Base-by-base conservation (phyloP, 805 yeast species). In the Starmerella vitae region DNA sequence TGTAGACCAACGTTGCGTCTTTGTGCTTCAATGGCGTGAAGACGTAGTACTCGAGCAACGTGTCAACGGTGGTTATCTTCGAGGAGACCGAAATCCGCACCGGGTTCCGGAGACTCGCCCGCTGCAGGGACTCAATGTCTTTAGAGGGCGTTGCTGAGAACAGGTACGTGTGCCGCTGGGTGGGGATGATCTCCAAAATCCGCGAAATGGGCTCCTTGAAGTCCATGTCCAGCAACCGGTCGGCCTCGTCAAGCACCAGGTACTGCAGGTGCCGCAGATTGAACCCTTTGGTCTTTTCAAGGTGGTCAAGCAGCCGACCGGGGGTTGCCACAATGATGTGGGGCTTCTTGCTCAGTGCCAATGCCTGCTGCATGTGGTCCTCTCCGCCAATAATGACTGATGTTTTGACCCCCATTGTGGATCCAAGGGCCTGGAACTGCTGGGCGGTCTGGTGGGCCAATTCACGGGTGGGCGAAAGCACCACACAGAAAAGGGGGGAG, bases 61-160 rank as follows among this genome's bases (percentile, higher is more conserved):
- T 85, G 48, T 84, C 94, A 2, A 91, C 98, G 0, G 97, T 91
- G 45, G 88, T 78, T 61, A 85, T 82, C 56, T 83, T 82, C 48
- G 74, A 74, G 14, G 91, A 78, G 3, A 88, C 94, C 0, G 94
- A 84, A 35, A 93, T 84, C 48, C 85, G 74, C 3, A 86, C 94
- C 0, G 98, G 98, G 52, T 82, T 75, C 3, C 73, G 63, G 48
- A 88, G 68, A 27, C 95, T 84, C 1, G 97, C 97, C 44, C 97
- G 67, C 62, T 91, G 97, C 49, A 88, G 66, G 59, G 86, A 86
- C 53, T 86, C 97, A 52, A 88, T 85, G 57, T 91, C 91, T 33
- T 82, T 80, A 2, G 97, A 88, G 77, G 93, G 82, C 0, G 98
- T 88, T n/a, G 98, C 98, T 22, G 94, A 82, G 55, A 86, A 88